A percentile compares a stretch with the other conserved stretches of the same genome.
Conservation (phyloP, 2,329 filamentous ascomycete species). For the Epichloe aotearoae region DNA sequence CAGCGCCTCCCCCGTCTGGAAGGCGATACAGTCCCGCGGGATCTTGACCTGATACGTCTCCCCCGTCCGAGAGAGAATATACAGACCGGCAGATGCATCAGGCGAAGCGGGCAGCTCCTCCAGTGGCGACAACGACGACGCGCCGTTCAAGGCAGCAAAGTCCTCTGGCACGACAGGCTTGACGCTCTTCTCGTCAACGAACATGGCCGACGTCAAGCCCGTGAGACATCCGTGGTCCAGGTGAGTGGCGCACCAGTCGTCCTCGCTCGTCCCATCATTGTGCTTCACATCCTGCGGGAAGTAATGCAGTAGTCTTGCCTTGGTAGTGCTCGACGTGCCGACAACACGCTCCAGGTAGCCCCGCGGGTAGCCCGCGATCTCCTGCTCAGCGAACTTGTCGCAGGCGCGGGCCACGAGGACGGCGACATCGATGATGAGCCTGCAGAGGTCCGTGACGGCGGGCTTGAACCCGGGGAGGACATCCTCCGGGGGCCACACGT, state of each 20-base stretch:
- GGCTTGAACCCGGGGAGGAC: constrained; percentile 63
- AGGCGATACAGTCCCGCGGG: constrained; percentile 80
- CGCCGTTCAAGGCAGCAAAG: constrained; percentile 6
- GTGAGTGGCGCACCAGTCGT: constrained; percentile 91
- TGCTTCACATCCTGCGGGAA: constrained; percentile 46
- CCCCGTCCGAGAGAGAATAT: constrained; percentile 73
- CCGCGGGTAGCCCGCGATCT: constrained; percentile 61
- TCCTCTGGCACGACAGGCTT: constrained; percentile 20
- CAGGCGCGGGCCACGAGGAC: constrained; percentile 82
- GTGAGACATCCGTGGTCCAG: constrained; percentile 90
- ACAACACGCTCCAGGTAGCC: constrained; percentile 84
- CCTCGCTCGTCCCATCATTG: constrained; percentile 36
- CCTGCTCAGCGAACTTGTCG: constrained; percentile 68
- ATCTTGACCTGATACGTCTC: constrained; percentile 84
- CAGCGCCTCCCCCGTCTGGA: constrained; percentile 83
- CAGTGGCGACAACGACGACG: constrained; percentile 35
- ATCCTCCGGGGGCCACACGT: constrained; percentile 67
- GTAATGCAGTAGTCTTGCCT: constrained; percentile 86
- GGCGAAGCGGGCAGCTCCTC: constrained; percentile 63
- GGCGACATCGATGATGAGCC: constrained; percentile 77
- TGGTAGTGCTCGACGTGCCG: constrained; percentile 71
- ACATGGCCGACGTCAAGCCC: constrained; percentile 90
- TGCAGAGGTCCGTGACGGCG: constrained; percentile 63
- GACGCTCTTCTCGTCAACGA: constrained; percentile 60
- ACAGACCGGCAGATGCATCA: constrained; percentile 77